Percentiles rank a stretch among this genome's conserved stretches.
phyloP scores from a whole-genome alignment of 139 green algal genomes.

The Coccomyxa sp. region DNA sequence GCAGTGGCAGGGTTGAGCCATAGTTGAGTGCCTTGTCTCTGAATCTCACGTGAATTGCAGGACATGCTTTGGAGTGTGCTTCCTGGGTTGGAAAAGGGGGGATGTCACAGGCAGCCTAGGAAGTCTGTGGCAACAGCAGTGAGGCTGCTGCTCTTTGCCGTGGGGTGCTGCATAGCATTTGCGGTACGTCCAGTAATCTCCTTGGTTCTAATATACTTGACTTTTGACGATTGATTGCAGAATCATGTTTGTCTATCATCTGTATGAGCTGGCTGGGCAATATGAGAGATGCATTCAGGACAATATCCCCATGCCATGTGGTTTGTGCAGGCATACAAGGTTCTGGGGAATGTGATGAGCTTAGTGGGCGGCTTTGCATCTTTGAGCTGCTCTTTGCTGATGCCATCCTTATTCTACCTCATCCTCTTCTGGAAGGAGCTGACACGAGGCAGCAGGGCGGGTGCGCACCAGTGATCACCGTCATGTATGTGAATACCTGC shows the following conservation, averaged over 20 bases:
- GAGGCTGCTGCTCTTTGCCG: conserved; percentile 13
- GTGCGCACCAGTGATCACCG: too few relatives aligned
- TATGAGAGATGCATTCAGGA: not conserved
- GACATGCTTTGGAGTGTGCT: conserved; percentile 26
- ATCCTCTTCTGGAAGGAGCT: conserved; percentile 30
- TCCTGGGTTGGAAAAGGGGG: not conserved
- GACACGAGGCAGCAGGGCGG: too few relatives aligned
- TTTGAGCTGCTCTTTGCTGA: conserved; percentile 39
- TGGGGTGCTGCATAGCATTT: conserved; percentile 6
- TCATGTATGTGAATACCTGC: too few relatives aligned
- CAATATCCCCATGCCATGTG: not conserved
- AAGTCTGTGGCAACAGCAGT: not conserved
- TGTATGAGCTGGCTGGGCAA: too few relatives aligned
- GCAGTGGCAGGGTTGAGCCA: too few relatives aligned
- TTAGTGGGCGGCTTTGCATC: conserved; percentile 31
- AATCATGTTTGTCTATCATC: not conserved
- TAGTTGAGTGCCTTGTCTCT: too few relatives aligned
- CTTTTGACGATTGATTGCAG: not conserved
- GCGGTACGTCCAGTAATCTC: not conserved
- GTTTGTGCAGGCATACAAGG: conserved; percentile 8
- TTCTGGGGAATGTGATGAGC: conserved; percentile 30
- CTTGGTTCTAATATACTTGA: not conserved
- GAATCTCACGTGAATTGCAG: too few relatives aligned
- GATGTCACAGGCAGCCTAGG: not conserved
- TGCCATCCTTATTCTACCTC: conserved; percentile 38